A percentile compares a stretch with the other conserved stretches of the same genome.
Evolutionary conservation across 106 monocot genomes (phyloP).

Genomic region (Dioscorea dumetorum): DNA sequence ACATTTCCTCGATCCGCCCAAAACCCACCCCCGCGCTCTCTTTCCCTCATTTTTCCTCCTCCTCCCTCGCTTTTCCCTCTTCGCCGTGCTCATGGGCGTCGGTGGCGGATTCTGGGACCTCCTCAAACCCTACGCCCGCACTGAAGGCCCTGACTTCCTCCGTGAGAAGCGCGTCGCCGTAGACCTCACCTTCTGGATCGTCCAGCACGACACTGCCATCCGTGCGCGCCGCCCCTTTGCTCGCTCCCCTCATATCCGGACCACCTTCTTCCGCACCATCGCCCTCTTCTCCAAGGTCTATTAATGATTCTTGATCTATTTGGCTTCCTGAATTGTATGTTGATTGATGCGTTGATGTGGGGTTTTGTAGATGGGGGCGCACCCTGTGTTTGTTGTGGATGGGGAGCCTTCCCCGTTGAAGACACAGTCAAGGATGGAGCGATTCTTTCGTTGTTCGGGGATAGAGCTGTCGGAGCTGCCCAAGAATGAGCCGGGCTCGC

Average conservation of each 20-base stretch:
- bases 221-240: slow-evolving; percentile 22
- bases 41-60: background rate
- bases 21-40: background rate
- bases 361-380: slow-evolving; percentile 70
- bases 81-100: slow-evolving; percentile 52
- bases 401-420: slow-evolving; percentile 83
- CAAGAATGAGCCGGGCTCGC: slow-evolving; percentile 3
- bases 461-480: slow-evolving; percentile 33
- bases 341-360: background rate
- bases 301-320: background rate
- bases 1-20: background rate
- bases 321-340: background rate
- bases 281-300: slow-evolving; percentile 86
- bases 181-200: slow-evolving; percentile 98
- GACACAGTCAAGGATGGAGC: slow-evolving; percentile 62
- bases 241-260: slow-evolving; percentile 67
- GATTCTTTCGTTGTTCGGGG: slow-evolving; percentile 68
- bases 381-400: slow-evolving; percentile 91
- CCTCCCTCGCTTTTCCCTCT: background rate
- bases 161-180: slow-evolving; percentile 87
- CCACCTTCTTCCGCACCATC: slow-evolving; percentile 91
- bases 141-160: slow-evolving; percentile 76
- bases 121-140: slow-evolving; percentile 74
- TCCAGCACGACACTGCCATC: slow-evolving; percentile 74
- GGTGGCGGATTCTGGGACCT: slow-evolving; percentile 92